These are phyloP conservation scores for Neonectria punicea DNA, from an alignment of 2,329 filamentous ascomycete species.

Conservation along the genomic window DNA sequence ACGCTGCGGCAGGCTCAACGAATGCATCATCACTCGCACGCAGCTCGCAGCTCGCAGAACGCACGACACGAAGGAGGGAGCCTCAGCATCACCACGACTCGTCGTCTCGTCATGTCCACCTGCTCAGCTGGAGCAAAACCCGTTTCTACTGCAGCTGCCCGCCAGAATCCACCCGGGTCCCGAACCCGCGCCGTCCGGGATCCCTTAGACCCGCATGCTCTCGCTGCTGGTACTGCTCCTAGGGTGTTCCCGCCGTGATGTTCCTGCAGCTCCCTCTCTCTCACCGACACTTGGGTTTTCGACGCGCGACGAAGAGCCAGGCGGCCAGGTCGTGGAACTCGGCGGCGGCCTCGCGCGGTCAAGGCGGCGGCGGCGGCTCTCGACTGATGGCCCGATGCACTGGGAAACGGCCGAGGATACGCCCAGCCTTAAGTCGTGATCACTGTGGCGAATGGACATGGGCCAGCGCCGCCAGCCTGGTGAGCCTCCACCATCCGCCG, in stretches of 20 bases:
- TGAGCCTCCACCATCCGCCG: neutral
- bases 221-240: constrained; percentile 20
- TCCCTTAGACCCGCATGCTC: constrained; percentile 12
- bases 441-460: constrained; percentile 13
- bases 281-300: constrained; percentile 39
- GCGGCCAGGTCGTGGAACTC: constrained; percentile 7
- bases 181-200: constrained; percentile 34
- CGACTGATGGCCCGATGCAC: constrained; percentile 1
- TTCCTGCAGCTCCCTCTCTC: constrained; percentile 38
- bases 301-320: neutral
- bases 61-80: neutral
- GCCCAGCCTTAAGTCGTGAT: neutral
- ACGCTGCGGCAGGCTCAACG: neutral
- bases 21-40: neutral
- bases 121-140: neutral
- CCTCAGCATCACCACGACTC: neutral
- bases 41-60: neutral
- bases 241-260: constrained; percentile 39
- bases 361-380: constrained; percentile 9
- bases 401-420: constrained; percentile 16
- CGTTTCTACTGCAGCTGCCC: neutral
- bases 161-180: constrained; percentile 31
- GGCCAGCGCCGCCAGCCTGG: neutral
- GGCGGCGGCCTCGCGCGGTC: constrained; percentile 8
- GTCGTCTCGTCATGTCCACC: neutral